phyloP scores from a whole-genome alignment of 2,329 filamentous ascomycete species.

The Madurella mycetomatis region DNA sequence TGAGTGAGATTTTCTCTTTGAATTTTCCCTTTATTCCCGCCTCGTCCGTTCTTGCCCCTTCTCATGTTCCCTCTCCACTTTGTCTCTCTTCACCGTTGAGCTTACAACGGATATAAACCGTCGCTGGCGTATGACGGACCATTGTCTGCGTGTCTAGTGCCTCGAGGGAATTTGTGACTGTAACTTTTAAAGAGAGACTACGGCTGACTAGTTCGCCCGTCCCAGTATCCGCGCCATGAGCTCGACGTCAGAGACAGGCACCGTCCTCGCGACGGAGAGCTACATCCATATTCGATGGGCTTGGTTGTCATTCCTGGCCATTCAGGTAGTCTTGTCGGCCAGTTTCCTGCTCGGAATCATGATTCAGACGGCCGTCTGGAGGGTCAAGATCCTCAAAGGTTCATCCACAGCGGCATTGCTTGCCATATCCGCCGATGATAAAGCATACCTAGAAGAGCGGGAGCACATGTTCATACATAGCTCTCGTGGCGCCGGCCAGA shows the following conservation, averaged over 20 bases:
- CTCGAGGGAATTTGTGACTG: too few relatives aligned
- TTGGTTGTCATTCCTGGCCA: slow-evolving; percentile 25
- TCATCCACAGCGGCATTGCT: slow-evolving; percentile 26
- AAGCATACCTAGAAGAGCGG: slow-evolving; percentile 16
- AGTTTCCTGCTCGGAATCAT: slow-evolving; percentile 27
- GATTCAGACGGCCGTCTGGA: slow-evolving; percentile 24
- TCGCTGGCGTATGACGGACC: too few relatives aligned
- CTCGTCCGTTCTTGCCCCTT: not conserved
- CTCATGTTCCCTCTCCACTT: not conserved
- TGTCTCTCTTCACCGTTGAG: not conserved
- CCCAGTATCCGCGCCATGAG: slow-evolving; percentile 22
- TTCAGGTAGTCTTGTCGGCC: slow-evolving; percentile 21
- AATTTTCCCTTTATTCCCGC: too few relatives aligned
- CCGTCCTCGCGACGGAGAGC: slow-evolving; percentile 15
- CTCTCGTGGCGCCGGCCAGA: not conserved
- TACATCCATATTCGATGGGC: slow-evolving; percentile 27
- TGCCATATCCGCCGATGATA: slow-evolving; percentile 24
- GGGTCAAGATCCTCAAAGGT: slow-evolving; percentile 26
- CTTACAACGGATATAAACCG: too few relatives aligned
- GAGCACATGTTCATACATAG: slow-evolving; percentile 4
- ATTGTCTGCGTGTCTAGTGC: too few relatives aligned
- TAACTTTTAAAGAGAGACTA: too few relatives aligned
- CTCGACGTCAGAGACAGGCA: slow-evolving; percentile 16
- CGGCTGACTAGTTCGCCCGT: too few relatives aligned
- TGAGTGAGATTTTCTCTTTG: slow-evolving; percentile 20